A percentile compares a stretch with the other conserved stretches of the same genome.
Evolutionary conservation across 176 grass and related monocot genomes (phyloP).

Genomic region (Themeda triandra): DNA sequence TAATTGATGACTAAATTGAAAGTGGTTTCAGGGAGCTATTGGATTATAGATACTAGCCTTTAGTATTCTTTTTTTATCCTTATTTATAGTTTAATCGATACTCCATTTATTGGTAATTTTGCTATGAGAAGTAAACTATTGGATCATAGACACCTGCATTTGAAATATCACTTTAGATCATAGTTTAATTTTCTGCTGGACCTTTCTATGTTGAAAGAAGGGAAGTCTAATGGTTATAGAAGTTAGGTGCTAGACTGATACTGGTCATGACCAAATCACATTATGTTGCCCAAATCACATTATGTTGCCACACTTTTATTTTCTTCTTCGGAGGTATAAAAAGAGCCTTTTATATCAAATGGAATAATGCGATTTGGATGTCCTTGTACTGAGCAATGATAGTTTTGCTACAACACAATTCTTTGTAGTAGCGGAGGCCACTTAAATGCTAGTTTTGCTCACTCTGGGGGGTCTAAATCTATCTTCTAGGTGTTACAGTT

Average conservation of each 20-base stretch:
- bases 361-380: background rate
- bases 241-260: background rate
- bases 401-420: too few relatives aligned
- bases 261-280: background rate
- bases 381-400: background rate
- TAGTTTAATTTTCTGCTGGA: background rate
- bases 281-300: constrained; percentile 1
- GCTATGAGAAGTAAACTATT: background rate
- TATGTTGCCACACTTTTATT: background rate
- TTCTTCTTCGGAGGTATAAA: background rate
- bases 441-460: background rate
- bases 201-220: background rate
- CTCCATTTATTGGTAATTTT: background rate
- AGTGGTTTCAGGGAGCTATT: background rate
- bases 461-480: constrained; percentile 8
- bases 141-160: background rate
- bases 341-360: background rate
- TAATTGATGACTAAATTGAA: background rate
- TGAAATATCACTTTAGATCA: background rate
- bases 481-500: background rate
- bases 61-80: background rate
- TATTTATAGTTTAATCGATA: background rate
- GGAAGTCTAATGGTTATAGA: background rate
- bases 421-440: background rate
- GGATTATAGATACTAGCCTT: too few relatives aligned